These are phyloP conservation scores for Auricularia heimuer DNA, from an alignment of 768 basidiomycete genomes.

Conservation along the genomic window DNA sequence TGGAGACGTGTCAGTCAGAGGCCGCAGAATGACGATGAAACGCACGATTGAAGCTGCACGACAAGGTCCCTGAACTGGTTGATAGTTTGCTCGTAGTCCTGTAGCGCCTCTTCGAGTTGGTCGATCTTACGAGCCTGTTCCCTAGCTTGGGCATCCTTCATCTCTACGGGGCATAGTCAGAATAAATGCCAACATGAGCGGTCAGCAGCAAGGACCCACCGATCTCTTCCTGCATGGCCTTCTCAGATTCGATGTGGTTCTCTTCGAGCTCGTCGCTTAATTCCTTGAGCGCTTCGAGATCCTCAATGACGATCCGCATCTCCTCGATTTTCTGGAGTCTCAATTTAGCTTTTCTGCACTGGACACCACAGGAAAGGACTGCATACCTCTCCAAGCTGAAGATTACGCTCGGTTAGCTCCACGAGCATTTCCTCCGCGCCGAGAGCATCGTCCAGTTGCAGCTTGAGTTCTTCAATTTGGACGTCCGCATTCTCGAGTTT, in stretches of 20 bases:
- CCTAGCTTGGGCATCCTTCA: conserved; percentile 59
- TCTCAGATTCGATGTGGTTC: conserved; percentile 90
- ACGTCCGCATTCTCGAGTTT: conserved; percentile 82
- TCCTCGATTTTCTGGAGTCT: conserved; percentile 82
- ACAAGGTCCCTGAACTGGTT: conserved; percentile 90
- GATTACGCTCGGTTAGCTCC: conserved; percentile 87
- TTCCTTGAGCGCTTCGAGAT: conserved; percentile 91
- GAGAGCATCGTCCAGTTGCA: conserved; percentile 88
- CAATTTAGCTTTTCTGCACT: too few species aligned
- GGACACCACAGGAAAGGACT: too few species aligned
- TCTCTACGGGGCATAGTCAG: conserved; percentile 31
- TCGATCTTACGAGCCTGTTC: conserved; percentile 59
- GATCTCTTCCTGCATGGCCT: conserved; percentile 79
- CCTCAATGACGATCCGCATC: conserved; percentile 92
- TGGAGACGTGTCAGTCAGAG: conserved; percentile 21
- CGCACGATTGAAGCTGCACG: conserved; percentile 65
- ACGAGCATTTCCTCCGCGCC: conserved; percentile 96
- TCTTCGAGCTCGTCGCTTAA: conserved; percentile 96
- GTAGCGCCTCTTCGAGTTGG: conserved; percentile 63
- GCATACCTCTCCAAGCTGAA: conserved; percentile 77
- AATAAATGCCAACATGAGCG: not conserved
- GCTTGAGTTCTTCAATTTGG: conserved; percentile 88
- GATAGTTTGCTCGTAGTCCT: conserved; percentile 84
- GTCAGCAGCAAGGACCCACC: conserved; percentile 36
- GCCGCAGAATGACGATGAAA: conserved; percentile 6